Evolutionary conservation across 805 yeast genomes (phyloP).

Genomic region (Candida adriatica): DNA sequence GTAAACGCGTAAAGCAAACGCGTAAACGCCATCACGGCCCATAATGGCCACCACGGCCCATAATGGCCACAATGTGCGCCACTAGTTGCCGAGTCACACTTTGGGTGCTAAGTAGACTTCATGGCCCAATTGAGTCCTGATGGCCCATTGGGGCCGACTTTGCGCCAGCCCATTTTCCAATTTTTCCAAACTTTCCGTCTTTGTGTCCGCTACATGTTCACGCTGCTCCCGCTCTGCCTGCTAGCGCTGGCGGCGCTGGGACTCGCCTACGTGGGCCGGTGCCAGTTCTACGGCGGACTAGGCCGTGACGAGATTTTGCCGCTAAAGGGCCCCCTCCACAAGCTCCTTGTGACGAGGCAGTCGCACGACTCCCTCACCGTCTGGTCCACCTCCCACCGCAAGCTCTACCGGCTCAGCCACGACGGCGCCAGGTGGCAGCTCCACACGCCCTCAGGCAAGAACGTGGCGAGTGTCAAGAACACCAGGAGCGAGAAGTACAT

Average conservation of each 20-base stretch:
- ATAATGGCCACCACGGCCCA: too few relatives aligned
- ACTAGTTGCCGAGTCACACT: too few relatives aligned
- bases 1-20: too few relatives aligned
- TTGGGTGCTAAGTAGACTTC: too few relatives aligned
- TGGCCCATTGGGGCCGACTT: too few relatives aligned
- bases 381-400: constrained; percentile 3
- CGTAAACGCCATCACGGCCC: too few relatives aligned
- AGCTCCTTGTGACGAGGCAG: constrained; percentile 5
- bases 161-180: too few relatives aligned
- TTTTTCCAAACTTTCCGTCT: background rate
- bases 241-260: constrained; percentile 1
- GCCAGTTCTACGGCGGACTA: constrained; percentile 3
- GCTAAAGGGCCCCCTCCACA: constrained; percentile 4
- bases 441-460: constrained; percentile 6
- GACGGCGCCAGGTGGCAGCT: constrained; percentile 16
- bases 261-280: background rate
- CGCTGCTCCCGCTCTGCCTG: too few relatives aligned
- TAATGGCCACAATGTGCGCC: too few relatives aligned
- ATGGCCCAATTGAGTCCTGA: too few relatives aligned
- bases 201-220: background rate
- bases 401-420: constrained; percentile 11
- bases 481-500: constrained; percentile 14
- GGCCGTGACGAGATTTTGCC: constrained; percentile 9
- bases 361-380: constrained; percentile 6
- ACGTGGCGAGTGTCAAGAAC: constrained; percentile 15